phyloP scores from a whole-genome alignment of 2,329 filamentous ascomycete species.

The Pyrenochaeta sp. region DNA sequence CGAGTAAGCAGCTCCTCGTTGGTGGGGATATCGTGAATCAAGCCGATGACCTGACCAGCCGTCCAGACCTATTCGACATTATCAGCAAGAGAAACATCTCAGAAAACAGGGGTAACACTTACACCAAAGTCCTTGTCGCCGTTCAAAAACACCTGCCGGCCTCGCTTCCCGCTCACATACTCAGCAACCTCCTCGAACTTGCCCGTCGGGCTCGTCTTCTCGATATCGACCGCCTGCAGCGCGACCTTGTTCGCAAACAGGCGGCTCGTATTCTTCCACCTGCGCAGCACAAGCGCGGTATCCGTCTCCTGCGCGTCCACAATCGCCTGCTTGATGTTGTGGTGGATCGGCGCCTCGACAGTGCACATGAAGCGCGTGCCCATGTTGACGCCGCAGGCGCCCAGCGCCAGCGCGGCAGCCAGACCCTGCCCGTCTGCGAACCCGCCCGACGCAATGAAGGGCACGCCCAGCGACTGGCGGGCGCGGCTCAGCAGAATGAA shows the following conservation, averaged over 20 bases:
- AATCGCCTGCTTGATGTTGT: constrained; percentile 93
- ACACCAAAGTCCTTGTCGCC: constrained; percentile 85
- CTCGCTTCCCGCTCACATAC: constrained; percentile 92
- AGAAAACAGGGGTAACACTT: constrained; percentile 18
- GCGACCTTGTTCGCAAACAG: constrained; percentile 92
- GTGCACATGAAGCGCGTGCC: constrained; percentile 98
- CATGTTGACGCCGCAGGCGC: constrained; percentile 97
- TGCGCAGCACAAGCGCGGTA: constrained; percentile 83
- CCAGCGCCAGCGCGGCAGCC: constrained; percentile 86
- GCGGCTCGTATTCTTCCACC: constrained; percentile 92
- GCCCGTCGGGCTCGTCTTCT: constrained; percentile 80
- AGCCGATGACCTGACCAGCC: constrained; percentile 86
- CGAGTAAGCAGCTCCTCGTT: constrained; percentile 55
- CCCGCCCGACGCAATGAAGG: constrained; percentile 94
- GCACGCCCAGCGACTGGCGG: constrained; percentile 80
- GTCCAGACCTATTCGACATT: constrained; percentile 86
- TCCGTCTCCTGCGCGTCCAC: constrained; percentile 88
- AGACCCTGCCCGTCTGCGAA: constrained; percentile 95
- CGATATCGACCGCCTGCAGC: constrained; percentile 79
- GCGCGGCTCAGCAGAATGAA: constrained; percentile 87
- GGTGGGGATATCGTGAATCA: constrained; percentile 61
- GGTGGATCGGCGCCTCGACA: constrained; percentile 87
- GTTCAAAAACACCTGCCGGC: constrained; percentile 90
- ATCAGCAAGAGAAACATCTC: constrained; percentile 9
- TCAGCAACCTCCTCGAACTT: constrained; percentile 92